Base-by-base conservation (phyloP, 208 protist genomes). In the Leishmania tropica region DNA sequence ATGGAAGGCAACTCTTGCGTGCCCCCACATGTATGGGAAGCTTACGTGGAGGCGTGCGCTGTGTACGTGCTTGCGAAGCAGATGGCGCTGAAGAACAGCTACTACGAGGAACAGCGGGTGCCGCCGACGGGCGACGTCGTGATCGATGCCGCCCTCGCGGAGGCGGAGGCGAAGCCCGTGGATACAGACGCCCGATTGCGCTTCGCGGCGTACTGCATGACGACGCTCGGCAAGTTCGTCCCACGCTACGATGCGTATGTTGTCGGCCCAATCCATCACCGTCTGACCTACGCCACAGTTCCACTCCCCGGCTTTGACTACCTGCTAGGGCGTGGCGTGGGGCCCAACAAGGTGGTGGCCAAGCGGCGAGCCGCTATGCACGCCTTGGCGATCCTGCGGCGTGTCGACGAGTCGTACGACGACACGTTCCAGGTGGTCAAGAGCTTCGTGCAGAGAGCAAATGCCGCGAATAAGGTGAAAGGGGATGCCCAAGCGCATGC, bases 281-380 rank as follows among this genome's bases (percentile, higher is more conserved):
- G 93, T 71, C 86, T 97, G 40, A 87, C 78, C 68, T 90, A 88
- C 62, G 87, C 88, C 19, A 90, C 91, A 8, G 65, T 95, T 1
- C 75, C 86, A 19, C 82, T 96, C 28, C 96, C 96, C 11, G 94
- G 94, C 19, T 90, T 89, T 62, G 86, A 89, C 62, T 83, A 93
- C 47, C 40, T 96, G 40, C 40, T 54, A 21, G 93, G 91, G 45
- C 84, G 85, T 37, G 96, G 96, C 17, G 93, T 97, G 0, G 94
- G 90, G 4, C 15, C 71, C 11, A 95, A 88, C 74, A 94, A 90
- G 58, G 87, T 91, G 6, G 56, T 53, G 0, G 88, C 94, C 6
- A 83, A 94, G 77, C 82, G 86, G 37, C 90, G 91, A 3, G 96
- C 94, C 19, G 89, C 96, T 1, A 93, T 95, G 91, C 96, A 98